Evolutionary conservation across 495 filamentous ascomycete genomes (phyloP).

Genomic region (Tuber brumale): DNA sequence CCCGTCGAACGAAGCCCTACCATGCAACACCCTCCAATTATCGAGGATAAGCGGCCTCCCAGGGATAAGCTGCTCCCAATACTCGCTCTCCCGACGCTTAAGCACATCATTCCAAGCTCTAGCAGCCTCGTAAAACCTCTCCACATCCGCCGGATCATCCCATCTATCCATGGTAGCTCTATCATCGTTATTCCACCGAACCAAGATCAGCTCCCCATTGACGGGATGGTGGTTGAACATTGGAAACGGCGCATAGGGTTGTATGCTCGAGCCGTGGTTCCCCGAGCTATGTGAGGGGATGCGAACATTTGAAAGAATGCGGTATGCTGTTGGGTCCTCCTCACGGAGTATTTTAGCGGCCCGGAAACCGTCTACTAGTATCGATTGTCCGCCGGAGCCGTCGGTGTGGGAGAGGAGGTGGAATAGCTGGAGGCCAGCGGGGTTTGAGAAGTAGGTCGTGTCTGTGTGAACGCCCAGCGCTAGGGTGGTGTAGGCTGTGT

Average conservation of each 20-base stretch:
- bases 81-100: constrained; percentile 51
- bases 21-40: constrained; percentile 91
- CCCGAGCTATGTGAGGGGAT: constrained; percentile 76
- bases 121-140: constrained; percentile 71
- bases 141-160: constrained; percentile 44
- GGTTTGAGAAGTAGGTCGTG: constrained; percentile 88
- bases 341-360: constrained; percentile 55
- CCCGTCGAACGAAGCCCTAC: constrained; percentile 70
- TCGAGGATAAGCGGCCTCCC: constrained; percentile 81
- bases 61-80: constrained; percentile 70
- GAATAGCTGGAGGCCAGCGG: constrained; percentile 81
- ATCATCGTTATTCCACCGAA: constrained; percentile 92
- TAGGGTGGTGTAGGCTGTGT: constrained; percentile 86
- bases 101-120: constrained; percentile 58
- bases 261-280: constrained; percentile 71
- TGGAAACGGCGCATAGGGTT: constrained; percentile 58
- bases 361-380: constrained; percentile 76
- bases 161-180: constrained; percentile 55
- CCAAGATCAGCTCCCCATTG: constrained; percentile 50
- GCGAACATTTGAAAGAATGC: constrained; percentile 47
- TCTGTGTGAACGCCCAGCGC: constrained; percentile 77
- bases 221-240: constrained; percentile 56
- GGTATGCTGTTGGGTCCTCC: constrained; percentile 49
- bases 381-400: constrained; percentile 60
- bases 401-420: constrained; percentile 74